Percentiles rank a stretch among this genome's conserved stretches.
These are phyloP conservation scores for Tardiomyces depauwii DNA, from an alignment of 1,139 yeast genomes.

Conservation along the genomic window DNA sequence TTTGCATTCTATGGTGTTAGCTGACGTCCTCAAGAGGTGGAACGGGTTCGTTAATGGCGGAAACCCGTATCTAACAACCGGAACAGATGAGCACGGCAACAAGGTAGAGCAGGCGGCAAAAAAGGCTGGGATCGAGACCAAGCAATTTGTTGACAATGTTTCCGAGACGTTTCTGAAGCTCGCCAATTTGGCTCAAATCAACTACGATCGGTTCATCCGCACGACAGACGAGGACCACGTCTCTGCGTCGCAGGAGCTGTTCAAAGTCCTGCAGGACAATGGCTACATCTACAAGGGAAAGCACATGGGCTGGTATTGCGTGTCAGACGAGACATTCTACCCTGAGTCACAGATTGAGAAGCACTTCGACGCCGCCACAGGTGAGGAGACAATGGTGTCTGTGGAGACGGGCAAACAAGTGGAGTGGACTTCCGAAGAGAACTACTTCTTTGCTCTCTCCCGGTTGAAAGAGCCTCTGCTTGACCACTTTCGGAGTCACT, in stretches of 20 bases:
- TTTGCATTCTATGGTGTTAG: slow-evolving; percentile 72
- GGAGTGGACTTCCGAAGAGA: slow-evolving; percentile 62
- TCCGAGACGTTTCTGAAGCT: slow-evolving; percentile 52
- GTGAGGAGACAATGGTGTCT: slow-evolving; percentile 35
- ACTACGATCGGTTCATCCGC: slow-evolving; percentile 70
- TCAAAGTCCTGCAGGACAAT: slow-evolving; percentile 48
- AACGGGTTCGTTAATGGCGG: slow-evolving; percentile 33
- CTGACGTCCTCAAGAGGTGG: slow-evolving; percentile 77
- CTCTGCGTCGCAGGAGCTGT: slow-evolving; percentile 50
- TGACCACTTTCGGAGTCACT: slow-evolving; percentile 33
- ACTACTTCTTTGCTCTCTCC: slow-evolving; percentile 75
- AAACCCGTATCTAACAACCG: slow-evolving; percentile 58
- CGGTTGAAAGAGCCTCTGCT: slow-evolving; percentile 46
- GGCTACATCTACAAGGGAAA: slow-evolving; percentile 71
- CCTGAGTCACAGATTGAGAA: slow-evolving; percentile 67
- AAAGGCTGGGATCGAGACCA: slow-evolving; percentile 43
- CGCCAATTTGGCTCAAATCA: slow-evolving; percentile 45
- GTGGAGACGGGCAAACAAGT: slow-evolving; percentile 74
- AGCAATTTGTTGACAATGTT: slow-evolving; percentile 60
- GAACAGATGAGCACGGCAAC: slow-evolving; percentile 95
- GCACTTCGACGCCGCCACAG: slow-evolving; percentile 28
- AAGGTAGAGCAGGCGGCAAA: slow-evolving; percentile 76
- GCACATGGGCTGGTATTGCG: slow-evolving; percentile 91
- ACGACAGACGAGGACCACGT: slow-evolving; percentile 82
- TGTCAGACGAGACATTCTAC: slow-evolving; percentile 90